These are phyloP conservation scores for Apiospora aurea DNA, from an alignment of 2,329 filamentous ascomycete genomes.

Conservation along the genomic window DNA sequence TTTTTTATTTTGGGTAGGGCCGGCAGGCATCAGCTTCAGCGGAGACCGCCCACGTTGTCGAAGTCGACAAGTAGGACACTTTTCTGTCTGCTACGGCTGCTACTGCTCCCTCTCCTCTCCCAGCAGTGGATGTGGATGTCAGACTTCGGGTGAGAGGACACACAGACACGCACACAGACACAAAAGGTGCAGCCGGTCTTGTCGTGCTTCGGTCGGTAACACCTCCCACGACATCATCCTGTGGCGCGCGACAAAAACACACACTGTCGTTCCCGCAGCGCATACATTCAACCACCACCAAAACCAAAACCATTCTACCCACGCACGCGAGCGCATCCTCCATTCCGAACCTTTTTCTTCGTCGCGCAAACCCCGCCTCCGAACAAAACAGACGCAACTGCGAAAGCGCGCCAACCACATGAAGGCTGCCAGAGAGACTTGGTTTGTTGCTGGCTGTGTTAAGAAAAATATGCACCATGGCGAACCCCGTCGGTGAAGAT, in stretches of 20 bases:
- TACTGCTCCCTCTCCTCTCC: background rate
- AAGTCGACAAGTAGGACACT: conserved; percentile 6
- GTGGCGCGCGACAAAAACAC: conserved; percentile 8
- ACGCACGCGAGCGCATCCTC: conserved; percentile 2
- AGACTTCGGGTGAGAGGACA: conserved; percentile 10
- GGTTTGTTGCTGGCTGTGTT: conserved; percentile 7
- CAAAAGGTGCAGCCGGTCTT: conserved; percentile 17
- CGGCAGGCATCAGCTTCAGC: conserved; percentile 20
- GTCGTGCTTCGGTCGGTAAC: background rate
- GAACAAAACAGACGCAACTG: background rate
- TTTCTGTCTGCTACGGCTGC: conserved; percentile 5
- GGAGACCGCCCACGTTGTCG: conserved; percentile 18
- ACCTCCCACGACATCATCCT: conserved; percentile 1
- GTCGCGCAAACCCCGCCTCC: background rate
- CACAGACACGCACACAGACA: conserved; percentile 11
- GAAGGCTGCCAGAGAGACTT: conserved; percentile 9
- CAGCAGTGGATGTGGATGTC: conserved; percentile 5
- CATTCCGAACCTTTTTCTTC: background rate
- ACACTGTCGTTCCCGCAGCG: conserved; percentile 4
- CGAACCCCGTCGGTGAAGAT: conserved; percentile 74
- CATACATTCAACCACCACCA: background rate
- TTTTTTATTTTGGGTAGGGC: conserved; percentile 22
- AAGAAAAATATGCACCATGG: conserved; percentile 46
- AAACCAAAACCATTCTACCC: background rate
- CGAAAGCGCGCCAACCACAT: conserved; percentile 20